Evolutionary conservation across 2,329 filamentous ascomycete genomes (phyloP).

Genomic region (Paecilomyces dactylethromorphus): DNA sequence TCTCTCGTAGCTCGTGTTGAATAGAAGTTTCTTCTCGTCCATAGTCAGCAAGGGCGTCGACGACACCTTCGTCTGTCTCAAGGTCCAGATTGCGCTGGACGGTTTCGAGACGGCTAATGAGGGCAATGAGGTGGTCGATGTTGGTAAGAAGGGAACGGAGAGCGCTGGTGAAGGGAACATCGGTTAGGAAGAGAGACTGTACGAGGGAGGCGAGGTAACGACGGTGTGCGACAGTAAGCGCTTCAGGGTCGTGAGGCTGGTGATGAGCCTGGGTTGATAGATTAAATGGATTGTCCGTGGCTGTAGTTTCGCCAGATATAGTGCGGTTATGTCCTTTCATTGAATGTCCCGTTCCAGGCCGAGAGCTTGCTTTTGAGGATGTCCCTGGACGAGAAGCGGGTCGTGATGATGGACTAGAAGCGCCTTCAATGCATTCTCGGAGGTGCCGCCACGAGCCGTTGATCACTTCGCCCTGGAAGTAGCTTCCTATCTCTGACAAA

Average conservation of each 20-base stretch:
- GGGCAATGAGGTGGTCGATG: conserved; percentile 74
- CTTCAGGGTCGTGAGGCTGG: conserved; percentile 70
- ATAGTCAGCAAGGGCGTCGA: conserved; percentile 67
- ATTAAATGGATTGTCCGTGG: conserved; percentile 10
- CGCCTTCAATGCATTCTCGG: conserved; percentile 61
- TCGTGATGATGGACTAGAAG: conserved; percentile 17
- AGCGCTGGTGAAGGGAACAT: conserved; percentile 31
- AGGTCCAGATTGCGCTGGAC: conserved; percentile 75
- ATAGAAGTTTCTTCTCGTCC: conserved; percentile 66
- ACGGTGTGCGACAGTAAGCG: conserved; percentile 71
- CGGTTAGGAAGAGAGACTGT: conserved; percentile 38
- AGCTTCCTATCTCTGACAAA: conserved; percentile 77
- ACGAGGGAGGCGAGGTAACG: conserved; percentile 64
- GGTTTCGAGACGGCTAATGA: conserved; percentile 66
- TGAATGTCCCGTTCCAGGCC: conserved; percentile 1
- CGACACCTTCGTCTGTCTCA: conserved; percentile 73
- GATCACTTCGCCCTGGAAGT: conserved; percentile 85
- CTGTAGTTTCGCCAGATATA: neutral
- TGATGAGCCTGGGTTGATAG: conserved; percentile 8
- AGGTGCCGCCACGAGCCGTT: conserved; percentile 75
- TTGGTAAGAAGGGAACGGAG: conserved; percentile 39
- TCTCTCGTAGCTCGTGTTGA: conserved; percentile 55
- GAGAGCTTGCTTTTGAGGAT: conserved; percentile 2
- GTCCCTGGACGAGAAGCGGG: conserved; percentile 16
- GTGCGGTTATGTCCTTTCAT: neutral